These are phyloP conservation scores for Komagataella mondaviorum DNA, from an alignment of 805 yeast genomes.

Conservation along the genomic window DNA sequence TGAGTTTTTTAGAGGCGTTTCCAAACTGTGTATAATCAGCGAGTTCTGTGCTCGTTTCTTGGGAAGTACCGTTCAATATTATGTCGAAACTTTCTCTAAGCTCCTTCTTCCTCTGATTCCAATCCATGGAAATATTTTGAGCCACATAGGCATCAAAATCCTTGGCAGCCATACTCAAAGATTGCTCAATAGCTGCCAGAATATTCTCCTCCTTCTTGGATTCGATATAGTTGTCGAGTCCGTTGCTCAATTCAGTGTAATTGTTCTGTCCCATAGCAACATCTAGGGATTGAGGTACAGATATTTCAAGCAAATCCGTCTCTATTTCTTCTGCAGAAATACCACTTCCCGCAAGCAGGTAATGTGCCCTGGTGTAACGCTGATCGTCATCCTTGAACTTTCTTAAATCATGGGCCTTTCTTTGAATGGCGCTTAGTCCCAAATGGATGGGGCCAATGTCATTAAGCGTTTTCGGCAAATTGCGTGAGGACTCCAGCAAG, in stretches of 20 bases:
- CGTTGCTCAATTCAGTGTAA: constrained; percentile 1
- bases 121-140: constrained; percentile 64
- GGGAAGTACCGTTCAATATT: constrained; percentile 18
- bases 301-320: constrained; percentile 32
- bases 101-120: constrained; percentile 69
- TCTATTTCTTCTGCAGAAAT: constrained; percentile 77
- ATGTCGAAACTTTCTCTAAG: constrained; percentile 63
- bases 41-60: neutral
- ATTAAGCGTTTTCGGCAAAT: constrained; percentile 50
- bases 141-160: constrained; percentile 75
- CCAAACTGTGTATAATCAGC: neutral
- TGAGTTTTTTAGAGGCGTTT: neutral
- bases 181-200: constrained; percentile 69
- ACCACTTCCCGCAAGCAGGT: constrained; percentile 81
- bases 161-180: constrained; percentile 55
- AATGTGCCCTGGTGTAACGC: constrained; percentile 64
- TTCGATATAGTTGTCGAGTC: constrained; percentile 46
- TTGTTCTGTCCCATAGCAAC: neutral
- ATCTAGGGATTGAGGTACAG: constrained; percentile 6
- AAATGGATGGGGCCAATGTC: constrained; percentile 74
- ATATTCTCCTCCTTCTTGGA: constrained; percentile 74
- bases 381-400: constrained; percentile 23
- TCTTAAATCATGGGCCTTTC: constrained; percentile 47
- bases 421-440: constrained; percentile 66
- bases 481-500: constrained; percentile 62